Evolutionary conservation across 331 rosid genomes (phyloP), one percentile per base, ranked within the genome.

Genomic region (Cydonia oblonga): DNA sequence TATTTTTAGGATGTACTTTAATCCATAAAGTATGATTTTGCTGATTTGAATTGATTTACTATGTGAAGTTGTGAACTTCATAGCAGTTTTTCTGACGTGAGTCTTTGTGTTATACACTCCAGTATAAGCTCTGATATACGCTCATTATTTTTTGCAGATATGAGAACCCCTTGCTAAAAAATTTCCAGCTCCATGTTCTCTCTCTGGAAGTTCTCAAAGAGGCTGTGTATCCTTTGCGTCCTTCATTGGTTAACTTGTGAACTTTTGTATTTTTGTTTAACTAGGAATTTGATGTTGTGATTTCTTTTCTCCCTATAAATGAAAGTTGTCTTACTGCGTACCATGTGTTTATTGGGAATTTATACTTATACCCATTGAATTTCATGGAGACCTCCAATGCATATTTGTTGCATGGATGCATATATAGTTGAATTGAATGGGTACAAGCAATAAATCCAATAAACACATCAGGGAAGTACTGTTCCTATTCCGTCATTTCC

Each of bases 161-260:
- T 63, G 87, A 88, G 75, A 87, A 83, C 42, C 81, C 83, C 49
- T 72, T 88, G 76, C 80, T 85, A 69, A 83, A 85, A 60, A 73
- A 72, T 66, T 83, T 95, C 80, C 89, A 76, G 76, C 96, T 91
- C 66, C 99, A 91, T 75, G 83, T 88, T 81, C 88, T 91, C 72
- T 84, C 96, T 69, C 83, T 95, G 78, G 96, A 87, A 75, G 99
- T 95, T 66, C 88, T 95, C 75, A 88, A 87, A 86, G 97, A 89
- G 80, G 99, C 99, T 15, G 93, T 91, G 99, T 95, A 95, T 95
- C 99, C 99, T 91, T 83, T 64, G 20, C 8, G 64, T 77, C 68
- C 49, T 76, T 53, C 52, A 69, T 74, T 79, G 66, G 57, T 74
- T 49, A 66, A 76, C 57, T 75, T 42, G 22, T 61, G 71, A 76